Evolutionary conservation across 257 asterid genomes (phyloP).

Genomic region (Nicotiana obtusifolia): DNA sequence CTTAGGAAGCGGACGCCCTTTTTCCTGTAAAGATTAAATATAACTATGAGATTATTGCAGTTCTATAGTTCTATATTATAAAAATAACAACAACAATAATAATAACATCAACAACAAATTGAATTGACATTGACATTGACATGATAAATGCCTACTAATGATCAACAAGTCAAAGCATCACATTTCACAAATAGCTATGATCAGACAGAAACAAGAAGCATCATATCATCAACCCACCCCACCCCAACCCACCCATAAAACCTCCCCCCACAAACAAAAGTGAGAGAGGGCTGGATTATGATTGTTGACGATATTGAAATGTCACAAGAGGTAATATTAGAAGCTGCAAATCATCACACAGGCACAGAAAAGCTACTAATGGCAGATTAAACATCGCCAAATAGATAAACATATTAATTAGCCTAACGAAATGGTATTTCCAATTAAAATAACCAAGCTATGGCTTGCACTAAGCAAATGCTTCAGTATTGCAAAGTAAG

Average conservation of each 20-base stretch:
- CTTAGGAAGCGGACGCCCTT: conserved; percentile 57
- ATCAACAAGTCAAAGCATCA: neutral
- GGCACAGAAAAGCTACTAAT: neutral
- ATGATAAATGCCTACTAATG: neutral
- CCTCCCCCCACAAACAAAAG: neutral
- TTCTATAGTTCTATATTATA: neutral
- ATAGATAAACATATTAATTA: neutral
- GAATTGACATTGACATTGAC: neutral
- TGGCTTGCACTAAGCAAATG: neutral
- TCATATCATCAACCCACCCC: neutral
- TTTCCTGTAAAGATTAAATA: conserved; percentile 25
- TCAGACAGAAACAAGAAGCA: neutral
- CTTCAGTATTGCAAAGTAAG: neutral
- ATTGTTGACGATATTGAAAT: neutral
- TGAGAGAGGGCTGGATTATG: neutral
- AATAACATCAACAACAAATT: too few relatives aligned
- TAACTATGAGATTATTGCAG: neutral
- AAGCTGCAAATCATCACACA: neutral
- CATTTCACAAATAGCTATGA: too few relatives aligned
- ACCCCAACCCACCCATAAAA: neutral
- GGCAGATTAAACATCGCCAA: neutral
- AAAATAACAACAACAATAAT: too few relatives aligned
- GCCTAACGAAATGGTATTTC: neutral
- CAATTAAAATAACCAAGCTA: neutral
- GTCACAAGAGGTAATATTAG: neutral